Percentiles rank a stretch among this genome's conserved stretches.
These are phyloP conservation scores for Saturnispora ahearnii DNA, from an alignment of 805 yeast species.

Conservation along the genomic window DNA sequence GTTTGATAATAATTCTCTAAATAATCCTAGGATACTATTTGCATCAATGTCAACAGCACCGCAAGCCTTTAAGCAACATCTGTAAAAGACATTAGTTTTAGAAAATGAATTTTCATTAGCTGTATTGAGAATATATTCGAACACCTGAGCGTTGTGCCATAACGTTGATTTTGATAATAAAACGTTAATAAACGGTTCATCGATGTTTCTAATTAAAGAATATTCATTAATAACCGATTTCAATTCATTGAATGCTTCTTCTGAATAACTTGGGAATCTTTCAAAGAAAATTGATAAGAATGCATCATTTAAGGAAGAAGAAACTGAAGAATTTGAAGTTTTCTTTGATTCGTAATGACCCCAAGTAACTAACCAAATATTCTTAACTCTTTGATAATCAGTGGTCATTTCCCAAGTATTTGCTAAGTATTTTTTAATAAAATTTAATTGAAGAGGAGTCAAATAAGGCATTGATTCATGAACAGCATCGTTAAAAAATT, in stretches of 20 bases:
- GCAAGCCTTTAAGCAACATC: slow-evolving; percentile 64
- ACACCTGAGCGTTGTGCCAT: slow-evolving; percentile 61
- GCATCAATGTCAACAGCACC: slow-evolving; percentile 52
- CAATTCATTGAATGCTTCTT: slow-evolving; percentile 49
- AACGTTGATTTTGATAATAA: slow-evolving; percentile 54
- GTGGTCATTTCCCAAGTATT: slow-evolving; percentile 51
- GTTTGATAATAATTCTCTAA: slow-evolving; percentile 28
- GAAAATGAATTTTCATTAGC: slow-evolving; percentile 49
- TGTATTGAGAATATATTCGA: slow-evolving; percentile 53
- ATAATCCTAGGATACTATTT: slow-evolving; percentile 39
- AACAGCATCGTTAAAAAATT: slow-evolving; percentile 67
- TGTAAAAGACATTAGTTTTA: slow-evolving; percentile 59
- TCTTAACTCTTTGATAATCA: slow-evolving; percentile 48
- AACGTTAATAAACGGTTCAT: slow-evolving; percentile 77
- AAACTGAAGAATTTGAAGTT: slow-evolving; percentile 56
- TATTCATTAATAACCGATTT: slow-evolving; percentile 48
- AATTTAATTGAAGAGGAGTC: slow-evolving; percentile 64
- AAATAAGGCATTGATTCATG: slow-evolving; percentile 63
- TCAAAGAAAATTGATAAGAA: slow-evolving; percentile 63
- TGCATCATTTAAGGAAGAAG: slow-evolving; percentile 61
- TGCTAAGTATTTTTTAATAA: slow-evolving; percentile 52
- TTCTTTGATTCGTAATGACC: slow-evolving; percentile 42
- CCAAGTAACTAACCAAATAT: slow-evolving; percentile 57
- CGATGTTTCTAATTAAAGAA: slow-evolving; percentile 48
- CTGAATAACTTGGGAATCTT: slow-evolving; percentile 40